phyloP scores from a whole-genome alignment of 75 land plant species.

The Pinus albicaulis region DNA sequence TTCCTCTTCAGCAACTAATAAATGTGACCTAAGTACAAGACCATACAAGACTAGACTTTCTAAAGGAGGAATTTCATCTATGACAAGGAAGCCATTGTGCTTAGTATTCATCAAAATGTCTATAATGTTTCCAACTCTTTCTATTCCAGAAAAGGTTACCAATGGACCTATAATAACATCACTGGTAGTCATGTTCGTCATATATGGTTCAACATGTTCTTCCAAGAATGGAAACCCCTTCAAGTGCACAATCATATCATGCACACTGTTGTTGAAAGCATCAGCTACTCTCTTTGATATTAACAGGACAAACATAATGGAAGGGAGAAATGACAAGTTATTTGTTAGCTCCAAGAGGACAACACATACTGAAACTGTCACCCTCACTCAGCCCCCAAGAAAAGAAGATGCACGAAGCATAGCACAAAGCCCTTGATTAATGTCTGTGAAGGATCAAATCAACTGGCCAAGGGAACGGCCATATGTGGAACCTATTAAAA shows the following conservation, averaged over 20 bases:
- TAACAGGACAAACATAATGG: slow-evolving; percentile 72
- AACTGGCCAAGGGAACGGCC: slow-evolving; percentile 66
- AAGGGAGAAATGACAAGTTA: slow-evolving; percentile 67
- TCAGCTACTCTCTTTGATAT: slow-evolving; percentile 81
- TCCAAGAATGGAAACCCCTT: slow-evolving; percentile 82
- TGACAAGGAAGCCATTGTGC: slow-evolving; percentile 85
- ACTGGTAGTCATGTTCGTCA: slow-evolving; percentile 64
- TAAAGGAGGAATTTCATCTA: slow-evolving; percentile 30
- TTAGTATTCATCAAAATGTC: slow-evolving; percentile 54
- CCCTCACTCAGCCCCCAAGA: slow-evolving; percentile 83
- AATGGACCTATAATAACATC: slow-evolving; percentile 52
- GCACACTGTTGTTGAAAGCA: slow-evolving; percentile 60
- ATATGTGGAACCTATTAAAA: slow-evolving; percentile 74
- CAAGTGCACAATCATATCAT: slow-evolving; percentile 58
- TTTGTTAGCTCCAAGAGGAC: slow-evolving; percentile 85
- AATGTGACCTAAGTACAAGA: slow-evolving; percentile 67
- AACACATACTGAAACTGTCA: slow-evolving; percentile 90
- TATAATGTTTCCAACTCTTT: slow-evolving; percentile 56
- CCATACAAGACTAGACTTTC: slow-evolving; percentile 59
- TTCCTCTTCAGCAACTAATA: slow-evolving; percentile 64
- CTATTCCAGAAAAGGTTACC: slow-evolving; percentile 32
- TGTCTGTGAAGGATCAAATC: slow-evolving; percentile 37
- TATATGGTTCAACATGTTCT: slow-evolving; percentile 65
- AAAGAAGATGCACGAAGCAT: slow-evolving; percentile 79
- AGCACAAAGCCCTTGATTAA: slow-evolving; percentile 80